Conservation (phyloP, 2,329 filamentous ascomycete species). For the Thyridium curvatum region DNA sequence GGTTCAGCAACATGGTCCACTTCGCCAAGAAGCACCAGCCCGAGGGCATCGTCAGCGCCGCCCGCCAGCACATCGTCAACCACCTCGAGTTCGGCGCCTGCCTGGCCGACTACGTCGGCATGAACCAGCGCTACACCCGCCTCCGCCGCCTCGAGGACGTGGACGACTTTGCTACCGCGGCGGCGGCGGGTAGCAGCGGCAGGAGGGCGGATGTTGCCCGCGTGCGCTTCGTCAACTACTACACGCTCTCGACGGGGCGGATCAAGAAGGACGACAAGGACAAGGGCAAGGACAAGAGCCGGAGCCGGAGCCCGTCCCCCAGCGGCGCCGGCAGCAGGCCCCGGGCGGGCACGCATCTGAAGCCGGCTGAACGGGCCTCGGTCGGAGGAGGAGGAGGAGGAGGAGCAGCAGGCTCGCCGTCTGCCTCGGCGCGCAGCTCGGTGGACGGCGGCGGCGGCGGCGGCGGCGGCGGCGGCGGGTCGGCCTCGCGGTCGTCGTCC, state of each 20-base stretch:
- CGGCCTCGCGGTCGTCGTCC: slow-evolving; percentile 7
- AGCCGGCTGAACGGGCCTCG: too few species aligned
- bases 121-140: slow-evolving; percentile 63
- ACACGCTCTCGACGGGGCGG: slow-evolving; percentile 75
- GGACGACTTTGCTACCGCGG: slow-evolving; percentile 39
- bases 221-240: slow-evolving; percentile 83
- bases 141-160: slow-evolving; percentile 68
- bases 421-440: not conserved
- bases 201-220: slow-evolving; percentile 25
- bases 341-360: slow-evolving; percentile 11
- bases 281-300: too few species aligned
- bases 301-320: slow-evolving; percentile 14
- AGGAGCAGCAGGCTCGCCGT: slow-evolving; percentile 7
- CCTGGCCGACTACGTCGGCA: slow-evolving; percentile 66
- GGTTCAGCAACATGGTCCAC: slow-evolving; percentile 61
- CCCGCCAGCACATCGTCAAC: slow-evolving; percentile 67
- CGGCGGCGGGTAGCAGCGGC: not conserved
- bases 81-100: slow-evolving; percentile 80
- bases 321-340: slow-evolving; percentile 19
- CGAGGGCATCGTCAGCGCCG: slow-evolving; percentile 63
- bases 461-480: too few species aligned
- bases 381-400: too few species aligned
- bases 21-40: slow-evolving; percentile 75
- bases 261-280: too few species aligned
- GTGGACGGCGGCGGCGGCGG: too few species aligned